Percentiles rank a stretch among this genome's conserved stretches.
Evolutionary conservation across 345 rosid genomes (phyloP).

Genomic region (Lumnitzera littorea): DNA sequence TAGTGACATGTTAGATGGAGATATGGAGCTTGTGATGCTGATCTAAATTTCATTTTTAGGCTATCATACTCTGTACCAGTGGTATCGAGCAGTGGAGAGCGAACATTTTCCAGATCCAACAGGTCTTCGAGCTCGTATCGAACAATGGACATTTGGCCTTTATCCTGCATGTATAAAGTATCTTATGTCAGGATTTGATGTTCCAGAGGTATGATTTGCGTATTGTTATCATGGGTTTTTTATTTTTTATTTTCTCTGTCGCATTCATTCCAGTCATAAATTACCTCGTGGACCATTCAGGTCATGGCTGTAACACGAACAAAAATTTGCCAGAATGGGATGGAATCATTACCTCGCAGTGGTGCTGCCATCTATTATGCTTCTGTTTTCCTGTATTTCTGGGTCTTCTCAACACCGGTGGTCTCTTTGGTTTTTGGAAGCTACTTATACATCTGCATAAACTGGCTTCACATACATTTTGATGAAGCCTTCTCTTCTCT

Average conservation of each 20-base stretch:
- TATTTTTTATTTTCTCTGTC: background rate
- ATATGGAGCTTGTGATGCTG: slow-evolving; percentile 7
- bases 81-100: slow-evolving; percentile 88
- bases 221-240: background rate
- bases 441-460: slow-evolving; percentile 90
- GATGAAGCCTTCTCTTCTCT: slow-evolving; percentile 99
- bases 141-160: slow-evolving; percentile 97
- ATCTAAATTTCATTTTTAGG: slow-evolving; percentile 35
- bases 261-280: background rate
- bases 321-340: slow-evolving; percentile 78
- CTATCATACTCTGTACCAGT: slow-evolving; percentile 86
- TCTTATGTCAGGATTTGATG: slow-evolving; percentile 97
- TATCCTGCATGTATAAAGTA: slow-evolving; percentile 99
- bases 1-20: background rate
- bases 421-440: slow-evolving; percentile 95
- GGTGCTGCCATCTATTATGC: slow-evolving; percentile 86
- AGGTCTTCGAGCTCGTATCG: slow-evolving; percentile 92
- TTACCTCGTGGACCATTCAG: slow-evolving; percentile 19
- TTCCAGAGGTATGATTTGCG: slow-evolving; percentile 72
- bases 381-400: slow-evolving; percentile 92
- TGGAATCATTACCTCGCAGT: slow-evolving; percentile 70
- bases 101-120: slow-evolving; percentile 99
- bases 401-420: slow-evolving; percentile 97
- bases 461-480: slow-evolving; percentile 96
- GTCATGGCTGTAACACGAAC: slow-evolving; percentile 95